These are phyloP conservation scores for Sabuloglossum arenarium DNA, from an alignment of 495 filamentous ascomycete genomes.

Conservation along the genomic window DNA sequence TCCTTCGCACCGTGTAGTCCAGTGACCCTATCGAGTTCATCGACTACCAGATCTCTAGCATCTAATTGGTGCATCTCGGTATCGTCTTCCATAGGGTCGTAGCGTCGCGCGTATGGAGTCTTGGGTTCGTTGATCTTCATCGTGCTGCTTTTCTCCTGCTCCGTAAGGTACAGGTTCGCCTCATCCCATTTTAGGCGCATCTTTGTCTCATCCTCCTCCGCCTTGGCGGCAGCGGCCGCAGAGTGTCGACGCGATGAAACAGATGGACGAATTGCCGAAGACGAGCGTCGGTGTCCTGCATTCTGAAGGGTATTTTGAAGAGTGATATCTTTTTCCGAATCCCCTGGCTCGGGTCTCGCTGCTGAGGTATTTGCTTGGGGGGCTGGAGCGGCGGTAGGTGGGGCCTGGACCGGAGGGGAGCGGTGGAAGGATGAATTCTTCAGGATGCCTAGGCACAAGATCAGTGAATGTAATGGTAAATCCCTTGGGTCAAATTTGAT, in stretches of 20 bases:
- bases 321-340: conserved; percentile 64
- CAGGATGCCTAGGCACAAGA: conserved; percentile 51
- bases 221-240: conserved; percentile 20
- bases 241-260: conserved; percentile 53
- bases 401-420: conserved; percentile 27
- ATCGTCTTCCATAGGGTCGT: conserved; percentile 75
- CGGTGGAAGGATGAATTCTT: conserved; percentile 60
- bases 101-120: conserved; percentile 81
- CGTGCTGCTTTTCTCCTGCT: conserved; percentile 82
- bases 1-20: conserved; percentile 20
- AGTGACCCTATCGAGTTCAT: conserved; percentile 45
- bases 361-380: conserved; percentile 13
- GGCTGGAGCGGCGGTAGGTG: conserved; percentile 12
- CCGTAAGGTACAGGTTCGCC: conserved; percentile 84
- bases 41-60: conserved; percentile 36
- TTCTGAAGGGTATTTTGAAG: conserved; percentile 88
- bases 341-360: conserved; percentile 10
- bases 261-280: conserved; percentile 33
- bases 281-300: conserved; percentile 74
- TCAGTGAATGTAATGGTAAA: not conserved
- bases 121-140: conserved; percentile 99
- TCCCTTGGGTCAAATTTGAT: not conserved
- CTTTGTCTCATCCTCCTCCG: conserved; percentile 29
- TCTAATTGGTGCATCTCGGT: conserved; percentile 36
- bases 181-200: conserved; percentile 93